Conservation (phyloP, 2,329 filamentous ascomycete species). For the Colletotrichum simmondsii region DNA sequence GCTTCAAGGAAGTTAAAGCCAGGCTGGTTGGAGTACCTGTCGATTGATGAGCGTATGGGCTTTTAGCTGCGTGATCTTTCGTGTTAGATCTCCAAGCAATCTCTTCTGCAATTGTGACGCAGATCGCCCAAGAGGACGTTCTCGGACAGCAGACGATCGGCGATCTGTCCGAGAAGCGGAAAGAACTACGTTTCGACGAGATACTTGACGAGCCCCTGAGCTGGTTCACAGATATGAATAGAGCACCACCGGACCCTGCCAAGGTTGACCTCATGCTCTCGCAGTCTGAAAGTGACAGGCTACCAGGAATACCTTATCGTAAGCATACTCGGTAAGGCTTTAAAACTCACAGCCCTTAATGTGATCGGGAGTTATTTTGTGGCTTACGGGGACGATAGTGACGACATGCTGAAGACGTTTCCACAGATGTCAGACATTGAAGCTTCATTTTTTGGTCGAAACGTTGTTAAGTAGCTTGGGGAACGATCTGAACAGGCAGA, state of each 20-base stretch:
- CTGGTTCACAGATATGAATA: neutral
- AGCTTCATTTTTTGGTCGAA: constrained; percentile 35
- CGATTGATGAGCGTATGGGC: constrained; percentile 35
- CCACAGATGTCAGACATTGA: constrained; percentile 36
- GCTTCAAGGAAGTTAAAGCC: too few relatives aligned
- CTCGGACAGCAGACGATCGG: neutral
- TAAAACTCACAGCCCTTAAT: constrained; percentile 33
- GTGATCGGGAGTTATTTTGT: constrained; percentile 31
- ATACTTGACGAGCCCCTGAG: neutral
- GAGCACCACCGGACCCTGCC: neutral
- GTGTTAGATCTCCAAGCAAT: constrained; percentile 3
- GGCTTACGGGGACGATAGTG: constrained; percentile 31
- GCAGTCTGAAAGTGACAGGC: neutral
- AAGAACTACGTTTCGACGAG: neutral
- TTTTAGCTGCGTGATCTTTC: constrained; percentile 34
- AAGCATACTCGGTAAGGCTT: constrained; percentile 19
- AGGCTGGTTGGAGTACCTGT: too few relatives aligned
- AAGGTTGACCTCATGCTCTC: neutral
- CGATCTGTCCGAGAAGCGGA: neutral
- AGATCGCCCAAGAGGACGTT: neutral
- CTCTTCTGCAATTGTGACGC: neutral
- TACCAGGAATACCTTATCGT: constrained; percentile 8
- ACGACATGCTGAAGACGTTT: constrained; percentile 32
- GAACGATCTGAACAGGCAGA: constrained; percentile 30
- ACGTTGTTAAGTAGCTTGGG: constrained; percentile 38